Base-by-base conservation (phyloP, 371 early-diverging fungal genomes). In the Batkoa obscura region DNA sequence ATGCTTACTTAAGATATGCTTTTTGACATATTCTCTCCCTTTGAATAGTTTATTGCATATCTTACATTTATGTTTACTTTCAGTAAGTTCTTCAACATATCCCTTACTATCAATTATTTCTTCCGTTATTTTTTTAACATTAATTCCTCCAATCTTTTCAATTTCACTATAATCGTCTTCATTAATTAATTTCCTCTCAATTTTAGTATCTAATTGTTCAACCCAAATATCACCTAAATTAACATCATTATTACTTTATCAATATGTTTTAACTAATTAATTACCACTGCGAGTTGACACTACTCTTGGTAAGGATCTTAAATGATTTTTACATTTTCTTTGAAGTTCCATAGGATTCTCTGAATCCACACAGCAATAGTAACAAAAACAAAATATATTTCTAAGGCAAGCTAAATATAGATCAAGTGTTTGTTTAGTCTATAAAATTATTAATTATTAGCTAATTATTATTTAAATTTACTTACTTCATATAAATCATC, bases 31-130 rank as follows among this genome's bases (percentile, higher is more conserved):
- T 59, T 86, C 88, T 48, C 81, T 79, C 10, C 91, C 94, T 60
- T 88, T 83, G 76, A 96, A 96, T 46, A 92, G 84, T 72, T 96
- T 96, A 9, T 74, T 74, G 68, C 97, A 96, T 39, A 85, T 72
- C 61, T 68, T 76, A 68, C 96, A 96, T 55, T 91, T 80, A 74
- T 70, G 93, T 66, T 89, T 89, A 53, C 83, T 80, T 39, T 72
- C 71, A 37, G 64, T 70, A 34, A 66, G 56, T 39, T 62, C 62
- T 36, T 60, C 64, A 59, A 73, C 66, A 46, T 66, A 63, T 13
- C n/a, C 49, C 55, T 59, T 43, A 57, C 30, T 43, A 45, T 15
- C 13, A 33, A 43, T 49, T 61, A 76, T 79, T 63, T 77, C 58
- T 8, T 69, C 68, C 51, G 79, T 66, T 58, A 71, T 70, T 56